Conservation (phyloP, 805 yeast genomes). For the Cyberlindnera mycetangii region DNA sequence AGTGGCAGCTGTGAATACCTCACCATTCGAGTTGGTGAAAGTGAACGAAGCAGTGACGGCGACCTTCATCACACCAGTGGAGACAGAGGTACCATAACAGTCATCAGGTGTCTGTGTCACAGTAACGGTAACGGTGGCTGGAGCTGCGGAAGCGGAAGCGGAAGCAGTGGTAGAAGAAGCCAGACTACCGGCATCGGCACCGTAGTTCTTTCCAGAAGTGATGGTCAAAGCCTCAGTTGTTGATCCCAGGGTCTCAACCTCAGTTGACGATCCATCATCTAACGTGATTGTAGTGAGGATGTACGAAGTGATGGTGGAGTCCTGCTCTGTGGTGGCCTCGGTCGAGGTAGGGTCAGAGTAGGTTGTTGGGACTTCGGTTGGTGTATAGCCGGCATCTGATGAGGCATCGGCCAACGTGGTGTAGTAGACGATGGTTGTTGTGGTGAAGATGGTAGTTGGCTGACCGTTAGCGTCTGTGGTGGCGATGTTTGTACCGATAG, state of each 20-base stretch:
- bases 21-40: conserved; percentile 26
- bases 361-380: conserved; percentile 13
- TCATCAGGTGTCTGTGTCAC: conserved; percentile 24
- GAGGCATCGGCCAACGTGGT: conserved; percentile 57
- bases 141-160: conserved; percentile 1
- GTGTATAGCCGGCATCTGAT: conserved; percentile 53
- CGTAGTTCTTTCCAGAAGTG: conserved; percentile 8
- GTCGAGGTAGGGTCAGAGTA: conserved; percentile 10
- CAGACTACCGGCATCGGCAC: conserved; percentile 10
- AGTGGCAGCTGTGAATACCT: conserved; percentile 21
- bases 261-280: conserved; percentile 33
- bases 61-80: conserved; percentile 17
- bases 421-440: conserved; percentile 37
- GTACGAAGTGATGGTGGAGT: conserved; percentile 45
- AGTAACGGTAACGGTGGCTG: conserved; percentile 24
- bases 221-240: conserved; percentile 21
- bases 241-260: conserved; percentile 33
- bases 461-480: conserved; percentile 25
- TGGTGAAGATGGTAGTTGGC: conserved; percentile 45
- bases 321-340: conserved; percentile 6
- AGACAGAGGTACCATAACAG: conserved; percentile 14
- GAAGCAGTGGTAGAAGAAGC: conserved; percentile 3
- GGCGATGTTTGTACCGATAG: conserved; percentile 20
- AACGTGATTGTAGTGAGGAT: conserved; percentile 29
- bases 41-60: conserved; percentile 27